Conservation (phyloP, 352 stramenopile species). For the Phytophthora cajani region DNA sequence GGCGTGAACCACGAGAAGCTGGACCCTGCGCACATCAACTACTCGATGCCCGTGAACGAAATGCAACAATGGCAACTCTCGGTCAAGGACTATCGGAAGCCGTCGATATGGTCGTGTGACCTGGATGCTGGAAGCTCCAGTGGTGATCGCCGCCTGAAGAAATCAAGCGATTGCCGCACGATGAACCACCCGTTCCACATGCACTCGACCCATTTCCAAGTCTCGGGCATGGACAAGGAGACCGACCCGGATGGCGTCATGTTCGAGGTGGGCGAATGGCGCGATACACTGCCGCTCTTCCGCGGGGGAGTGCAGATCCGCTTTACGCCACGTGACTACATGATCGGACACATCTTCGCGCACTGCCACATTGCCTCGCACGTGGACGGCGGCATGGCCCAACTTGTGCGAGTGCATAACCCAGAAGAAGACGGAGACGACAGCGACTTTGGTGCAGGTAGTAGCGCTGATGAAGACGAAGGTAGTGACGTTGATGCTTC, state of each 20-base stretch:
- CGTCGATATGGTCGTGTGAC: slow-evolving; percentile 43
- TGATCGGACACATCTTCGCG: slow-evolving; percentile 69
- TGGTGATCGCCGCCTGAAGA: slow-evolving; percentile 13
- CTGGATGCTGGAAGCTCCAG: slow-evolving; percentile 34
- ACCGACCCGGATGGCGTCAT: slow-evolving; percentile 63
- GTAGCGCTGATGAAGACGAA: slow-evolving; percentile 13
- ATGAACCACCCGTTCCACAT: slow-evolving; percentile 88
- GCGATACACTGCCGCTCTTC: slow-evolving; percentile 80
- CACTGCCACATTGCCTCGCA: slow-evolving; percentile 83
- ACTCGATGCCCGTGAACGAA: slow-evolving; percentile 76
- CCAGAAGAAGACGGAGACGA: slow-evolving; percentile 1
- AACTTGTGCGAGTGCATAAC: slow-evolving; percentile 63
- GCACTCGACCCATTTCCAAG: slow-evolving; percentile 78
- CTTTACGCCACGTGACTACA: slow-evolving; percentile 70
- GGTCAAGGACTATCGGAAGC: slow-evolving; percentile 57
- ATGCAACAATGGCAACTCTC: slow-evolving; percentile 74
- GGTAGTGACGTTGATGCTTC: slow-evolving; percentile 5
- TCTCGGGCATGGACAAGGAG: slow-evolving; percentile 49
- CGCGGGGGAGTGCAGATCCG: slow-evolving; percentile 66
- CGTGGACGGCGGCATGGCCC: slow-evolving; percentile 77
- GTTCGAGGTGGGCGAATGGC: slow-evolving; percentile 74
- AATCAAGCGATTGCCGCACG: slow-evolving; percentile 54
- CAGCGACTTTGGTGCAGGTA: background rate
- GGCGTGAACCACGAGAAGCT: slow-evolving; percentile 73
- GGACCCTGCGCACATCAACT: slow-evolving; percentile 52